Evolutionary conservation across 352 stramenopile genomes (phyloP), one percentile per base, ranked within the genome.

Genomic region (Globisporangium acanthophoron): DNA sequence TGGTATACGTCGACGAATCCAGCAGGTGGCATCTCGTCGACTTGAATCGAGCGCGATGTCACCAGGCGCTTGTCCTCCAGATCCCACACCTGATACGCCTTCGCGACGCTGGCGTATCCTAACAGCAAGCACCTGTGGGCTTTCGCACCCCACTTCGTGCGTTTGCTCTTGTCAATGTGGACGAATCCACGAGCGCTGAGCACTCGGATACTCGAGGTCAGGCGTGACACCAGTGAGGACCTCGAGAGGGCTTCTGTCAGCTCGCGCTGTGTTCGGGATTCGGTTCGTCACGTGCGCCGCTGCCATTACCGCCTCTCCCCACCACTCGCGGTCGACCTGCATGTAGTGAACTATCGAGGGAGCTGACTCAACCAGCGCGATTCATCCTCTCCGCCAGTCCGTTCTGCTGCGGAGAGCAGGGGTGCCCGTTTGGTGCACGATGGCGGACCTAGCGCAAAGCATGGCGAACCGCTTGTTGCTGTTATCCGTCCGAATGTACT

Each of bases 401-500:
- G 54, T 74, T 71, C 54, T 72, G 69, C 47, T 70, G 67, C 3
- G 67, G 67, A 13, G 57, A 71, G 48, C 73, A 65, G 63, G 59
- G 0, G 66, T 29, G 12, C 59, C 60, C 7, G 5, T 44, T 54
- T 78, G 45, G 27, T 78, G 63, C 7, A 62, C 11, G 55, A 76
- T 76, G 1, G 58, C 51, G 8, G 7, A 58, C 54, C 8, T 18
- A 4, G 8, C 39, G 8, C 39, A 43, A 4, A 43, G 39, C 39
- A 3, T 3, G 8, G 12, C 18, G 39, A 43, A 12, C 3, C 39
- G 39, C 39, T 43, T 43, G 39, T 18, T 43, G 3, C 3, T 13
- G 39, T 43, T 43, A 13, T 43, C 39, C 2, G 8, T 3, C 8
- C 39, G 39, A 13, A 43, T 43, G 8, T 13, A 18, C 8, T 18